A percentile compares a stretch with the other conserved stretches of the same genome.
Conservation (phyloP, 495 filamentous ascomycete genomes). For the Penicillium daleae region DNA sequence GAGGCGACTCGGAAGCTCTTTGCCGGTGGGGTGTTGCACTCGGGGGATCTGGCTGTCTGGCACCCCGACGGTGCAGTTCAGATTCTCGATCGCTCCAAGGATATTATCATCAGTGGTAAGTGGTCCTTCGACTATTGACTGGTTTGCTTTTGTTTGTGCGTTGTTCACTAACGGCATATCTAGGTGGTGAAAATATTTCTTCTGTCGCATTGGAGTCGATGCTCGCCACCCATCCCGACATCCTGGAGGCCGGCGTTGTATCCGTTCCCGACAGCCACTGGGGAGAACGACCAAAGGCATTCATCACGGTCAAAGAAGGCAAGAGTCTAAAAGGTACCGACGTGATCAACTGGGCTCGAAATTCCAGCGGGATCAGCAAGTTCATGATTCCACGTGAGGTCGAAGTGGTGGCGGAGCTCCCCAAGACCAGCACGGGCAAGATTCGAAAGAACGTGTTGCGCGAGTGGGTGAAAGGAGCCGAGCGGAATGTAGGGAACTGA, state of each 20-base stretch:
- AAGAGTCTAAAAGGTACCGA: conserved; percentile 65
- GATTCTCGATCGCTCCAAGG: conserved; percentile 92
- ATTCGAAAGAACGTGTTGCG: conserved; percentile 92
- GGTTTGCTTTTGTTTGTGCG: background rate
- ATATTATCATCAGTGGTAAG: conserved; percentile 96
- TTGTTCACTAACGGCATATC: conserved; percentile 9
- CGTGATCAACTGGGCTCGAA: conserved; percentile 84
- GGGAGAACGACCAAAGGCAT: conserved; percentile 95
- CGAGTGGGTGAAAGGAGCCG: conserved; percentile 73
- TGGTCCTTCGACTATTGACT: background rate
- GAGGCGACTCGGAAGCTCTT: conserved; percentile 89
- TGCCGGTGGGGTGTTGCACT: conserved; percentile 82
- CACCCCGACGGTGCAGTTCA: conserved; percentile 86
- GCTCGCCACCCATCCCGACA: conserved; percentile 85
- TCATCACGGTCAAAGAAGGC: conserved; percentile 75
- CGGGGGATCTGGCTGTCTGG: conserved; percentile 91
- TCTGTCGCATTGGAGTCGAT: conserved; percentile 90
- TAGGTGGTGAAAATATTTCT: conserved; percentile 96
- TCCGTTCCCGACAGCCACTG: conserved; percentile 89
- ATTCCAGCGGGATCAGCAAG: conserved; percentile 75
- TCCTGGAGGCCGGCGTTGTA: conserved; percentile 90
- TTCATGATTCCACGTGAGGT: conserved; percentile 98
- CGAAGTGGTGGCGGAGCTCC: conserved; percentile 82
- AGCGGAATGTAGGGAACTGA: conserved; percentile 5
- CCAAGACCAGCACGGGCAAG: conserved; percentile 97